Conservation (phyloP, 2,329 filamentous ascomycete species). For the Microascus cirrosus region DNA sequence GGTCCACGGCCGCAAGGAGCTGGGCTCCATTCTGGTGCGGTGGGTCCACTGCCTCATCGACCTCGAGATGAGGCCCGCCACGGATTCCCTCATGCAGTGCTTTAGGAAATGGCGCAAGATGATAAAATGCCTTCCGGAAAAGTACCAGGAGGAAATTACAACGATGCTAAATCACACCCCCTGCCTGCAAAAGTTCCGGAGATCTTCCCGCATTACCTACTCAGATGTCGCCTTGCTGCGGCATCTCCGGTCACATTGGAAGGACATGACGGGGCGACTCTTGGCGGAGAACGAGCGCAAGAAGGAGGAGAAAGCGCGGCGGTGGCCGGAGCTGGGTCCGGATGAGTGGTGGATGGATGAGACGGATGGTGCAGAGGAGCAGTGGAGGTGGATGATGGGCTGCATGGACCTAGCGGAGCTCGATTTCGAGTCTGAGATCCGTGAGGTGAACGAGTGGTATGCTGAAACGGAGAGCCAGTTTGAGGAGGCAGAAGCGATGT, state of each 20-base stretch:
- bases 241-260: neutral
- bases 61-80: neutral
- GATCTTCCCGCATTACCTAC: neutral
- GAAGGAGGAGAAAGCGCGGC: too few relatives aligned
- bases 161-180: neutral
- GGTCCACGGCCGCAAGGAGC: neutral
- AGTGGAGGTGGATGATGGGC: neutral
- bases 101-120: neutral
- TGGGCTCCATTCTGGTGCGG: neutral
- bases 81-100: too few relatives aligned
- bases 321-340: too few relatives aligned
- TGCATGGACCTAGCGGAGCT: neutral
- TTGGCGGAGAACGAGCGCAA: too few relatives aligned
- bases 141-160: neutral
- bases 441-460: neutral
- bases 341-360: neutral
- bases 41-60: neutral
- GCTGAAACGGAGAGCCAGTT: neutral
- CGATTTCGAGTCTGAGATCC: neutral
- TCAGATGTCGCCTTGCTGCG: neutral
- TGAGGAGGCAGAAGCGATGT: neutral
- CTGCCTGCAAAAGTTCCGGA: neutral
- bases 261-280: neutral
- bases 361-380: neutral
- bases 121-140: neutral